Percentiles rank a stretch among this genome's conserved stretches.
Conservation (phyloP, 305 asterid species). For the Fraxinus greggii region DNA sequence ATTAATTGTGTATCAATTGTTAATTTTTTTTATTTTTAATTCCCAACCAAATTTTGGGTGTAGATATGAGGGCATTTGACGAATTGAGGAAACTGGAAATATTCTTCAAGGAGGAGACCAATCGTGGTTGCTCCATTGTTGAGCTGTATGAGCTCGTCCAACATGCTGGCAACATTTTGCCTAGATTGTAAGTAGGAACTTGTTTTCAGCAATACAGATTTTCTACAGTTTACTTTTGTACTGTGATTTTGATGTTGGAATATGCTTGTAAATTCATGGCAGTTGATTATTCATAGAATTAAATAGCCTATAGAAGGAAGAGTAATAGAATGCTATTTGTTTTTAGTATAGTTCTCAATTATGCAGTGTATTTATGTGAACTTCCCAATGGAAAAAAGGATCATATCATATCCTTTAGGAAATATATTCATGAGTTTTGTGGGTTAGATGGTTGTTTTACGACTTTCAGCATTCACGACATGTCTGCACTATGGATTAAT, state of each 20-base stretch:
- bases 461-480: neutral
- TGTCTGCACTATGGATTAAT: slow-evolving; percentile 1
- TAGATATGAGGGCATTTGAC: slow-evolving; percentile 98
- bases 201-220: neutral
- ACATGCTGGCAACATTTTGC: slow-evolving; percentile 98
- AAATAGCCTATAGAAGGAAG: slow-evolving; percentile 15
- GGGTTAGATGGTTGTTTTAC: slow-evolving; percentile 15
- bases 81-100: slow-evolving; percentile 92
- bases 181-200: slow-evolving; percentile 66
- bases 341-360: slow-evolving; percentile 7
- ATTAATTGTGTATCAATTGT: neutral
- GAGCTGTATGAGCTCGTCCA: slow-evolving; percentile 98
- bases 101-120: slow-evolving; percentile 82
- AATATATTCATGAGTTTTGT: slow-evolving; percentile 3
- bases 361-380: neutral
- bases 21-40: slow-evolving; percentile 6
- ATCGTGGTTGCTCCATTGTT: slow-evolving; percentile 86
- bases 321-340: slow-evolving; percentile 7
- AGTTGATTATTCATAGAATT: slow-evolving; percentile 19
- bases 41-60: slow-evolving; percentile 22
- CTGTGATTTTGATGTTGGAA: slow-evolving; percentile 1
- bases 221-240: neutral
- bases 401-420: slow-evolving; percentile 6
- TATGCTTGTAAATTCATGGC: slow-evolving; percentile 12
- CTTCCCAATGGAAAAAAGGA: slow-evolving; percentile 10